These are phyloP conservation scores for Lithohypha guttulata DNA, from an alignment of 2,329 filamentous ascomycete species.

Conservation along the genomic window DNA sequence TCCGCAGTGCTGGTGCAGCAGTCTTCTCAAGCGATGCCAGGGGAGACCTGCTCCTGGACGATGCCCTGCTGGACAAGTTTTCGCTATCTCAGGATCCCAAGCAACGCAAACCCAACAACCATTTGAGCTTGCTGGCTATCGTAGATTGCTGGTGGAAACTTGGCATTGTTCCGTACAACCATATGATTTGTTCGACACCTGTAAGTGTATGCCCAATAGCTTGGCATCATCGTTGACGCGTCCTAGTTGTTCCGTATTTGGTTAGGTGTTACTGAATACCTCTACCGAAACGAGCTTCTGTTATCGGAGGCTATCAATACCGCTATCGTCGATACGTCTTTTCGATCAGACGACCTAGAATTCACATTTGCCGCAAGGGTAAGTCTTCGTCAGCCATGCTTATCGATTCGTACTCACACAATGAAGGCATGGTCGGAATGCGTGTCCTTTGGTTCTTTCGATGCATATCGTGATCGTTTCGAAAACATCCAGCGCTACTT, in stretches of 20 bases:
- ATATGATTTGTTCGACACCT: slow-evolving; percentile 98
- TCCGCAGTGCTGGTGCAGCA: slow-evolving; percentile 66
- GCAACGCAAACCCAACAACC: slow-evolving; percentile 73
- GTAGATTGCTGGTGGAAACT: slow-evolving; percentile 97
- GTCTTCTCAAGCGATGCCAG: slow-evolving; percentile 49
- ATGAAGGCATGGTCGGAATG: slow-evolving; percentile 79
- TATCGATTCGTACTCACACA: slow-evolving; percentile 5
- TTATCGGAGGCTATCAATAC: slow-evolving; percentile 78
- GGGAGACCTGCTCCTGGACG: slow-evolving; percentile 59
- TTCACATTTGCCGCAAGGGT: slow-evolving; percentile 89
- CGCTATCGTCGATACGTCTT: slow-evolving; percentile 79
- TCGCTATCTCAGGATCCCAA: slow-evolving; percentile 62
- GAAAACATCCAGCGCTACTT: slow-evolving; percentile 86
- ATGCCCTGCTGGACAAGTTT: slow-evolving; percentile 79
- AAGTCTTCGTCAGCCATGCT: slow-evolving; percentile 21
- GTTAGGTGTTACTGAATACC: slow-evolving; percentile 91
- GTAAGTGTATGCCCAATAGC: slow-evolving; percentile 32
- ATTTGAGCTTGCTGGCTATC: slow-evolving; percentile 86
- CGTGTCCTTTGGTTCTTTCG: slow-evolving; percentile 81
- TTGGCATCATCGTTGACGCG: slow-evolving; percentile 9
- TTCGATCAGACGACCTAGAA: slow-evolving; percentile 90
- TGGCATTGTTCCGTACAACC: slow-evolving; percentile 90
- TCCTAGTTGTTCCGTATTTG: slow-evolving; percentile 76
- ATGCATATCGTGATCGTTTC: slow-evolving; percentile 85
- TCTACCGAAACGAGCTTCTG: slow-evolving; percentile 72